Conservation (phyloP, 2,329 filamentous ascomycete species). For the Hypoxylon sp. region DNA sequence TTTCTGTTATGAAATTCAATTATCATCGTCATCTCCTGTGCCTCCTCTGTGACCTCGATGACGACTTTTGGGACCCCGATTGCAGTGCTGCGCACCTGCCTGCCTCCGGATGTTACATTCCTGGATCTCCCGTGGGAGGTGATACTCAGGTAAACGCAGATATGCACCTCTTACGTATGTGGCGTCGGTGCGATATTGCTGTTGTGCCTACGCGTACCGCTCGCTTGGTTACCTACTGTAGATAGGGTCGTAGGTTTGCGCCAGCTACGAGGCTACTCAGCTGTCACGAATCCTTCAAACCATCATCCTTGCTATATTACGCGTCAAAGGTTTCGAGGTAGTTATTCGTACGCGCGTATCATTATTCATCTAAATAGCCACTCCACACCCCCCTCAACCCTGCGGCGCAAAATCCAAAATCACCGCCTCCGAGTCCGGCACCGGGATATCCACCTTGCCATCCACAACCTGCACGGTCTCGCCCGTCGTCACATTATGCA, state of each 20-base stretch:
- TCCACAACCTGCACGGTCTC: slow-evolving; percentile 57
- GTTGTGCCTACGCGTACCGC: neutral
- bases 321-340: neutral
- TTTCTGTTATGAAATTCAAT: slow-evolving; percentile 18
- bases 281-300: neutral
- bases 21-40: slow-evolving; percentile 18
- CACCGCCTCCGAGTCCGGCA: slow-evolving; percentile 60
- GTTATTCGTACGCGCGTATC: neutral
- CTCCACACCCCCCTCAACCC: neutral
- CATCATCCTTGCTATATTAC: neutral
- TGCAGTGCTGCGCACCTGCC: slow-evolving; percentile 10
- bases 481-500: slow-evolving; percentile 67
- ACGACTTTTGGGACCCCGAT: neutral
- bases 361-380: neutral
- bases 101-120: slow-evolving; percentile 22
- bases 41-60: neutral
- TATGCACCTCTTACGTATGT: slow-evolving; percentile 14
- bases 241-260: neutral
- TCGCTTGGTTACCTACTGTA: neutral
- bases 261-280: neutral
- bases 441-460: slow-evolving; percentile 56
- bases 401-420: slow-evolving; percentile 53
- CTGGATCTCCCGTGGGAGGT: slow-evolving; percentile 28
- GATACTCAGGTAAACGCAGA: slow-evolving; percentile 9
- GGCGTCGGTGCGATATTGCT: neutral